A percentile compares a stretch with the other conserved stretches of the same genome.
These are phyloP conservation scores for Amylostereum areolatum DNA, from an alignment of 1,284 basidiomycete genomes.

Conservation along the genomic window DNA sequence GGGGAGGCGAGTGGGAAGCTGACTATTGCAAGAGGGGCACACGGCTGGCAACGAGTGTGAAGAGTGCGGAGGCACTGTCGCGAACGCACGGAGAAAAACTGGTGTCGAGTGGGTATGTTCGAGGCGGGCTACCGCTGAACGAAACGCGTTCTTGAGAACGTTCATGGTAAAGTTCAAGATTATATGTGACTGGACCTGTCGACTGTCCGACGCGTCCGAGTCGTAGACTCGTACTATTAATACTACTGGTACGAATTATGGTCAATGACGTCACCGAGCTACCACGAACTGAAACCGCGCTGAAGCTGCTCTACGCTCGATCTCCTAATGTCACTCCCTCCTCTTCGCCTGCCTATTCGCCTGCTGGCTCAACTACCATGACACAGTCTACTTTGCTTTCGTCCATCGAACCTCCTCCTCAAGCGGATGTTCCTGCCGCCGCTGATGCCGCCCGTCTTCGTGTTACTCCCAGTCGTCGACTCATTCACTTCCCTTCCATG, in stretches of 20 bases:
- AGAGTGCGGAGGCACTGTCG: background rate
- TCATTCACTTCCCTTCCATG: slow-evolving; percentile 20
- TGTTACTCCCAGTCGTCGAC: slow-evolving; percentile 25
- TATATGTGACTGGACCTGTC: too few species aligned
- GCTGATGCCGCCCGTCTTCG: slow-evolving; percentile 40
- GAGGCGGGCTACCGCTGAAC: too few species aligned
- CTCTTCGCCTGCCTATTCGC: too few species aligned
- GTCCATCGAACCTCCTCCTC: slow-evolving; percentile 17
- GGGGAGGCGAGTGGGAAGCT: slow-evolving; percentile 56
- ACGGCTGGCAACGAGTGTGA: background rate
- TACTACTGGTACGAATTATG: too few species aligned
- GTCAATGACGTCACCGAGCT: too few species aligned
- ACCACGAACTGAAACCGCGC: too few species aligned
- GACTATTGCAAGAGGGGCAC: slow-evolving; percentile 52
- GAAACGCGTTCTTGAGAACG: too few species aligned
- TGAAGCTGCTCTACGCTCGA: too few species aligned
- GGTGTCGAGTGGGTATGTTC: background rate
- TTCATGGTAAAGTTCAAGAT: too few species aligned
- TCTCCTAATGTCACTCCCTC: too few species aligned
- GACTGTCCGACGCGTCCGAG: too few species aligned
- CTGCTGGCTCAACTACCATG: background rate
- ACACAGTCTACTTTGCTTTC: background rate
- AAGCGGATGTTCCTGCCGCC: slow-evolving; percentile 30
- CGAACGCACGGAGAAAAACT: background rate
- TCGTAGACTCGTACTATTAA: too few species aligned